phyloP scores from a whole-genome alignment of 1,139 yeast genomes.

The Pichia inconspicua region DNA sequence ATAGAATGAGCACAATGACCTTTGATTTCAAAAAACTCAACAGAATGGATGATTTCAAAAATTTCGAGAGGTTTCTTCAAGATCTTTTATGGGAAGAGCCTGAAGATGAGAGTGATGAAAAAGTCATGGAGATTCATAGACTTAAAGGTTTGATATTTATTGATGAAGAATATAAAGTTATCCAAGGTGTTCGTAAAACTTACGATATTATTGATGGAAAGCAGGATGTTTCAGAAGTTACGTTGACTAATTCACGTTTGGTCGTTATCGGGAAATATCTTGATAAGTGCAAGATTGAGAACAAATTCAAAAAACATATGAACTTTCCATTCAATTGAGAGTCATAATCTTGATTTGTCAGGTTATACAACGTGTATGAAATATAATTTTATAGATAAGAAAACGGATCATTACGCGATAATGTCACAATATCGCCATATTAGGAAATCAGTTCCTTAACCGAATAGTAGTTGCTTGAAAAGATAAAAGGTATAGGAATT shows the following conservation, averaged over 20 bases:
- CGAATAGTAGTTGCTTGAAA: too few species aligned
- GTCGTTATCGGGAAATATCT: conserved; percentile 79
- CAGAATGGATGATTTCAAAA: conserved; percentile 29
- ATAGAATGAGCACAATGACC: conserved; percentile 57
- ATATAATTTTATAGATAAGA: background rate
- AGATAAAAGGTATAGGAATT: background rate
- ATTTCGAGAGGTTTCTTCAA: conserved; percentile 57
- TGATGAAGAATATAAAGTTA: conserved; percentile 41
- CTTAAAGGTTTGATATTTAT: conserved; percentile 65
- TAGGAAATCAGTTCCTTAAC: background rate
- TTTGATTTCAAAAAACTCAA: conserved; percentile 44
- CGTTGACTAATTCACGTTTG: conserved; percentile 41
- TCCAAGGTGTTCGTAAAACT: conserved; percentile 93
- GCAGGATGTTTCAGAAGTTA: conserved; percentile 27
- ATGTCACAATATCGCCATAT: background rate
- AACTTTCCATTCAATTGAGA: conserved; percentile 5
- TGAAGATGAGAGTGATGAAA: conserved; percentile 24
- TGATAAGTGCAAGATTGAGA: conserved; percentile 12
- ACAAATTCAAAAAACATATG: conserved; percentile 6
- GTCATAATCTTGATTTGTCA: background rate
- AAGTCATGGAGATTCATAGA: conserved; percentile 61
- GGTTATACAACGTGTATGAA: background rate
- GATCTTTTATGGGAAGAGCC: conserved; percentile 57
- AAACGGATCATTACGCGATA: background rate
- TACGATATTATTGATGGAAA: conserved; percentile 67